Conservation (phyloP, 805 yeast species). For the Tetrapisispora pingtungensis region DNA sequence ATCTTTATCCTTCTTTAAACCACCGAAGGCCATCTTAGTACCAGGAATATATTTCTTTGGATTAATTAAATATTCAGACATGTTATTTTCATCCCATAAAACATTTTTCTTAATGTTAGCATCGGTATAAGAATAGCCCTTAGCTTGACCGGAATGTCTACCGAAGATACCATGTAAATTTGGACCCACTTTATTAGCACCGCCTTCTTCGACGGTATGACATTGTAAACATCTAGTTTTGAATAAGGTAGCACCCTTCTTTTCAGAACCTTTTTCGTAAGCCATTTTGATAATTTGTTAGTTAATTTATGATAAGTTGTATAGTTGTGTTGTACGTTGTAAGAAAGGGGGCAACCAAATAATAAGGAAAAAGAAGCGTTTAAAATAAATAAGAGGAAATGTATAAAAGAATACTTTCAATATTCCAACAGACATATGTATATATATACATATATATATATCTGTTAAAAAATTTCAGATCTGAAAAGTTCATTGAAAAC, state of each 20-base stretch:
- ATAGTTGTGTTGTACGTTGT: no score
- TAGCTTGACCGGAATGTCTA: conserved; percentile 85
- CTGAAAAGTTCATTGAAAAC: no score
- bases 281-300: no score
- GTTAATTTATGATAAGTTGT: no score
- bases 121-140: conserved; percentile 92
- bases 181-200: conserved; percentile 98
- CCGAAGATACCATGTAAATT: conserved; percentile 92
- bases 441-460: no score
- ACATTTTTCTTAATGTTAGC: conserved; percentile 97
- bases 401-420: no score
- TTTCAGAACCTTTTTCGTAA: conserved; percentile 45
- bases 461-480: no score
- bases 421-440: no score
- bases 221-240: conserved; percentile 99
- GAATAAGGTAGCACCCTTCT: conserved; percentile 97
- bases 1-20: conserved; percentile 98
- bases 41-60: conserved; percentile 99
- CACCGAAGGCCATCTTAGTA: conserved; percentile 99
- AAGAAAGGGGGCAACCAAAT: no score
- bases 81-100: conserved; percentile 73
- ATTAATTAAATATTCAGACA: conserved; percentile 94
- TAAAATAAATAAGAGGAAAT: no score
- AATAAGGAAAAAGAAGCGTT: no score
- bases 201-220: conserved; percentile 93